Evolutionary conservation across 75 land plant species (phyloP), one percentile per base, ranked within the genome.

Genomic region (Chamaecyparis obtusa): DNA sequence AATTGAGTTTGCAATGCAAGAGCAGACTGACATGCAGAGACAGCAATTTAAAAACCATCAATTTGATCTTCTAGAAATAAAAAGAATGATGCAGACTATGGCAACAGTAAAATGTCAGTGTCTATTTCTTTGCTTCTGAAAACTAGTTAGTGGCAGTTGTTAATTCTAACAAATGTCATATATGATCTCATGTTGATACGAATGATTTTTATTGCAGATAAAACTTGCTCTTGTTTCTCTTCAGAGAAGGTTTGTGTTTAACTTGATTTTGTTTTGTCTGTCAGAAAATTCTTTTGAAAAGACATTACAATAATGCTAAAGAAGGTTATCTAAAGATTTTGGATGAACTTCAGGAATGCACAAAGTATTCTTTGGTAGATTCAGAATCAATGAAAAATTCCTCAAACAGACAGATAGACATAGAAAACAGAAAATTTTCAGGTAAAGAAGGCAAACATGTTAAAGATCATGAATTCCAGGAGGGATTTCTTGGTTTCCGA

Each of bases 181-280:
- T 37, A 78, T 19, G 37, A 6, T 41, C 9, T 78, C 81, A 78
- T 44, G 44, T 21, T 78, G 1, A 78, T 78, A 19, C 19, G 24
- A 17, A 17, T 78, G 81, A 9, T 78, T 78, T 37, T 78, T 19
- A 72, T 72, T 78, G 81, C 81, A 78, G 81, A 78, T 41, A 78
- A 78, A 37, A 19, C 36, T 78, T 39, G 44, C 44, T 5, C 46
- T 41, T 41, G 81, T 78, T 78, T 37, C 41, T 78, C 43, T 78
- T 37, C 44, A 13, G 39, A 78, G 80, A 77, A 77, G 81, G 81
- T 78, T 39, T 78, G 81, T 78, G 41, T 11, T 14, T 17, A 21
- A 41, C 27, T 78, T 77, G 27, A 5, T 37, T 7, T 17, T 37
- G 2, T 78, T 15, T 77, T 37, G 14, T 78, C 27, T 37, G 44